Evolutionary conservation across 371 early-diverging fungal species (phyloP), one percentile per base, ranked within the genome.

Genomic region (Chytridium lagenaria): DNA sequence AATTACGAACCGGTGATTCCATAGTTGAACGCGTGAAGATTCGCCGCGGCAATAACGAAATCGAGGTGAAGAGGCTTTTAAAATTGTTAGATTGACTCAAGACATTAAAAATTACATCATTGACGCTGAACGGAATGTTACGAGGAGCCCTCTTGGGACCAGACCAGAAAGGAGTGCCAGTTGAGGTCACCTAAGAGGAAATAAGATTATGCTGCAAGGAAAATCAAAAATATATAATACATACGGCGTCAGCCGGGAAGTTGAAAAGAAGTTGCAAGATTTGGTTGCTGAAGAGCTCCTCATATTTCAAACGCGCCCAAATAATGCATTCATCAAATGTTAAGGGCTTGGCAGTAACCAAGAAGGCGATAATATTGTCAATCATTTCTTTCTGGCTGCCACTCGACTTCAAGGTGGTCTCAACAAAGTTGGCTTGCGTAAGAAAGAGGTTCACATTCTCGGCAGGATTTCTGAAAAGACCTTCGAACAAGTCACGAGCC

Each of bases 401-500:
- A 63, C 91, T 89, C 80, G 95, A 95, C 80, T 91, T 92, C 78
- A 93, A 69, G 26, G 90, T 79, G 23, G 84, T 78, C 38, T 95
- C 93, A n/a, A 96, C 80, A 79, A 89, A 97, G 90, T 81, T 85
- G 74, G 77, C 91, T 71, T 93, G 90, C 63, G 91, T 90, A 69
- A 99, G 88, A 75, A 94, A 98, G 59, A 92, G 65, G 83, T 97
- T 97, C 77, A 92, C 95, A 81, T 94, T 95, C 80, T 98, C 96
- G 1, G 95, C 92, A 1, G 94, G 94, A 74, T 92, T 91, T 68
- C 86, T 86, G 88, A 99, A 99, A 75, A 94, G 85, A 0, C 94
- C 98, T 77, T 98, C 96, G 84, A 99, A 99, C 76, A 94, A 84
- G 83, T 98, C 97, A 72, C 99, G 93, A 1, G 99, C 97, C 99